Evolutionary conservation across 176 grass and related monocot species (phyloP).

Genomic region (Ensete ventricosum): DNA sequence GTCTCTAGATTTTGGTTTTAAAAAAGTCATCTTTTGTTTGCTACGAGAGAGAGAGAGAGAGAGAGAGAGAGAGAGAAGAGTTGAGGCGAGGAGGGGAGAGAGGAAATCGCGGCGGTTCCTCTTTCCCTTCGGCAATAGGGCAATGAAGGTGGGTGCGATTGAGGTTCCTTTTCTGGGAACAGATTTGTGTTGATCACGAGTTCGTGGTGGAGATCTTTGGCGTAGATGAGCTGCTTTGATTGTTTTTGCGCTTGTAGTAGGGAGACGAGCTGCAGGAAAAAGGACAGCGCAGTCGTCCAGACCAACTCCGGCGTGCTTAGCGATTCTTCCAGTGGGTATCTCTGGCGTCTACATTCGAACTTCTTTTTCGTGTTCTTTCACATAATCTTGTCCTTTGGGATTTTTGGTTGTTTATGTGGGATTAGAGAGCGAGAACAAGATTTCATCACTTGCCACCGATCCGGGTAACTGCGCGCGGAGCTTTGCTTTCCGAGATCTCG

Average conservation of each 20-base stretch:
- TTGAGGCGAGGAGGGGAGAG: no score
- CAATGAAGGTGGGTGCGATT: no score
- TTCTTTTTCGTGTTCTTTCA: constrained; percentile 6
- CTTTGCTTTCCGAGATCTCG: constrained; percentile 85
- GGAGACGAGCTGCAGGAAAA: constrained; percentile 23
- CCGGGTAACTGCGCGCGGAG: constrained; percentile 49
- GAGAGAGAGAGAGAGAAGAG: no score
- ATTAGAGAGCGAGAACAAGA: constrained; percentile 44
- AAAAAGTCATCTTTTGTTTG: no score
- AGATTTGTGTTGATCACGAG: not conserved
- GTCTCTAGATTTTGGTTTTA: no score
- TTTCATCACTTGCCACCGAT: constrained; percentile 31
- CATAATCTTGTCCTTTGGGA: not conserved
- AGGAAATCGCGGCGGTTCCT: no score
- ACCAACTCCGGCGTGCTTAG: constrained; percentile 22
- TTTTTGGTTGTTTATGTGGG: not conserved
- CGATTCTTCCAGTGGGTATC: constrained; percentile 36
- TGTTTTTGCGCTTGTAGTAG: constrained; percentile 35
- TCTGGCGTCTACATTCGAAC: no score
- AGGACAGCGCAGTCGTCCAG: constrained; percentile 33
- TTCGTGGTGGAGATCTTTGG: constrained; percentile 1
- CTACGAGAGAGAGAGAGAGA: no score
- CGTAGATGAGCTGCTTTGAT: constrained; percentile 55
- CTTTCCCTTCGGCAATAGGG: no score
- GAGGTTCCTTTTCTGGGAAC: no score